Conservation (phyloP, 805 yeast genomes). For the Allodekkera sacchari region DNA sequence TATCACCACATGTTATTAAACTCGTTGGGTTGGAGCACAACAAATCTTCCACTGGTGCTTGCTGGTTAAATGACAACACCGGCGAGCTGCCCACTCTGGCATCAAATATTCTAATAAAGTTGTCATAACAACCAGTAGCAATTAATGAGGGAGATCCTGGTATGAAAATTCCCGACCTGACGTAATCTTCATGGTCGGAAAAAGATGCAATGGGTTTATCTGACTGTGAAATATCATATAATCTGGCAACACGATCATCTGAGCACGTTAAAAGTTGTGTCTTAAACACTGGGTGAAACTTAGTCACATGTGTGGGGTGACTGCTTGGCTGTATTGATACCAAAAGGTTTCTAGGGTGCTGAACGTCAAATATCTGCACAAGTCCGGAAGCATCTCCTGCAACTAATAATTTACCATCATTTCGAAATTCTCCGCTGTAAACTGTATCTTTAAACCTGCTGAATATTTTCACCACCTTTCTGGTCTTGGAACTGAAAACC, state of each 20-base stretch:
- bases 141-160: conserved; percentile 62
- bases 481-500: conserved; percentile 85
- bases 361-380: conserved; percentile 84
- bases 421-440: conserved; percentile 82
- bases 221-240: conserved; percentile 81
- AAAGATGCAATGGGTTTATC: conserved; percentile 65
- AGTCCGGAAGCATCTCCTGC: conserved; percentile 95
- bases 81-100: conserved; percentile 51
- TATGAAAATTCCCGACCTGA: conserved; percentile 72
- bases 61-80: conserved; percentile 60
- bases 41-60: conserved; percentile 78
- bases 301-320: conserved; percentile 89
- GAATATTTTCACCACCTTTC: conserved; percentile 83
- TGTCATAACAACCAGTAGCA: conserved; percentile 94
- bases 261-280: conserved; percentile 80
- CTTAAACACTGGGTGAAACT: conserved; percentile 72
- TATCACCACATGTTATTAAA: conserved; percentile 71
- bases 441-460: conserved; percentile 87
- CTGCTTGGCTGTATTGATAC: conserved; percentile 76
- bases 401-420: conserved; percentile 82
- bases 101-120: conserved; percentile 75
- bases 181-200: conserved; percentile 77
- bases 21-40: conserved; percentile 69
- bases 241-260: conserved; percentile 79
- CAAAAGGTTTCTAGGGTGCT: conserved; percentile 61